Percentiles rank a stretch among this genome's conserved stretches.
These are phyloP conservation scores for Leptosphaerulina australis DNA, from an alignment of 2,329 filamentous ascomycete species.

Conservation along the genomic window DNA sequence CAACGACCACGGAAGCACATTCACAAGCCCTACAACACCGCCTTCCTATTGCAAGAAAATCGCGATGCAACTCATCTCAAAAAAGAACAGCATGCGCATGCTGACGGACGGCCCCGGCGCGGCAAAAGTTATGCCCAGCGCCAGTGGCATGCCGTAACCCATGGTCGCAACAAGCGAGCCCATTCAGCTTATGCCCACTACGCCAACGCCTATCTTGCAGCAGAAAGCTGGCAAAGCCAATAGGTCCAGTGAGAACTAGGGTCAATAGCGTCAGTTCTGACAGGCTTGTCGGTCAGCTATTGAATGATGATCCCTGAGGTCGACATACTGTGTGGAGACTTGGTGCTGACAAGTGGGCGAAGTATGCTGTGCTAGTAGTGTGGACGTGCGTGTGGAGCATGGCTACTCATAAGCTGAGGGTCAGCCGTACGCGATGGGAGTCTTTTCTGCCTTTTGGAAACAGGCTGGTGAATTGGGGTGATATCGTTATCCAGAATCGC, in stretches of 20 bases:
- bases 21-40: slow-evolving; percentile 1
- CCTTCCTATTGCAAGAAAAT: slow-evolving; percentile 6
- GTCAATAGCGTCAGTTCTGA: slow-evolving; percentile 1
- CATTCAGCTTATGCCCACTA: slow-evolving; percentile 12
- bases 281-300: slow-evolving; percentile 14
- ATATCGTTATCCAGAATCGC: background rate
- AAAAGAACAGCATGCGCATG: slow-evolving; percentile 7
- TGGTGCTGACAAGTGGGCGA: slow-evolving; percentile 17
- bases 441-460: slow-evolving; percentile 2
- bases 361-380: slow-evolving; percentile 6
- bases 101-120: slow-evolving; percentile 15
- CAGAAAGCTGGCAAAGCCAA: background rate
- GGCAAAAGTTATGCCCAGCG: slow-evolving; percentile 2
- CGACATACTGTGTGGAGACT: slow-evolving; percentile 13
- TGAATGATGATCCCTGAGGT: slow-evolving; percentile 8
- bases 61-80: slow-evolving; percentile 4
- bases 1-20: slow-evolving; percentile 2
- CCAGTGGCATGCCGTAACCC: background rate
- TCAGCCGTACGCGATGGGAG: slow-evolving; percentile 11
- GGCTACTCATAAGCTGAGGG: slow-evolving; percentile 9
- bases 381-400: slow-evolving; percentile 6
- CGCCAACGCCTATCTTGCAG: slow-evolving; percentile 11
- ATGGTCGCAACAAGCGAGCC: slow-evolving; percentile 13
- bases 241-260: background rate
- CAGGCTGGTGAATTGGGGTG: background rate